Conservation (phyloP, 2,329 filamentous ascomycete genomes). For the Aspergillus caelatus region DNA sequence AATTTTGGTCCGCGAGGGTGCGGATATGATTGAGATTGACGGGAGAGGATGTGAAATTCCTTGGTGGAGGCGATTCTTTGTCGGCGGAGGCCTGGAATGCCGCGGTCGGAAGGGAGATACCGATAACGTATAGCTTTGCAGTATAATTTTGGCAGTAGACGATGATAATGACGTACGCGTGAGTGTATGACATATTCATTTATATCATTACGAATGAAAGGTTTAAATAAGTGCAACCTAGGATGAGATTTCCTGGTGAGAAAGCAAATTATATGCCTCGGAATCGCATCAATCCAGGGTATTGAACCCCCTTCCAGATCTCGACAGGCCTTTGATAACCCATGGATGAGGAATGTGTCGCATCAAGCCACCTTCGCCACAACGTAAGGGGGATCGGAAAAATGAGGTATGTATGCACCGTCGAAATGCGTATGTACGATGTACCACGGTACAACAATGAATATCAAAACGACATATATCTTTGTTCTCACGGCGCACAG, state of each 20-base stretch:
- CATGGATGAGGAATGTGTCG: constrained; percentile 1
- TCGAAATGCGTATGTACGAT: not conserved
- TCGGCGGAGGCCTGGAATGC: not conserved
- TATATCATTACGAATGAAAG: not conserved
- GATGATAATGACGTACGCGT: not conserved
- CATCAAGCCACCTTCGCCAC: constrained; percentile 4
- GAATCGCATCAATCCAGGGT: not conserved
- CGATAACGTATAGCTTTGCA: not conserved
- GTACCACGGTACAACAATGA: not conserved
- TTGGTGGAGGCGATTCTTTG: constrained; percentile 12
- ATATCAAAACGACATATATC: not conserved
- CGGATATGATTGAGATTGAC: constrained; percentile 25
- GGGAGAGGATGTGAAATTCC: constrained; percentile 9
- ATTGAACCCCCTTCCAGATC: not conserved
- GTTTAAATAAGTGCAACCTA: not conserved
- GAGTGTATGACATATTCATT: not conserved
- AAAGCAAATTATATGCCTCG: not conserved
- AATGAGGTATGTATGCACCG: not conserved
- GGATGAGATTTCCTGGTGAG: not conserved
- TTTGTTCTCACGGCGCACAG: not conserved
- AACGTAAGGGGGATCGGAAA: not conserved
- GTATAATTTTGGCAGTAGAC: not conserved
- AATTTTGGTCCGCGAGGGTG: constrained; percentile 21
- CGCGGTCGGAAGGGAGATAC: not conserved
- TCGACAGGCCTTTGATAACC: not conserved